Evolutionary conservation across 805 yeast genomes (phyloP), one percentile per base, ranked within the genome.

Genomic region (Candida anglica): DNA sequence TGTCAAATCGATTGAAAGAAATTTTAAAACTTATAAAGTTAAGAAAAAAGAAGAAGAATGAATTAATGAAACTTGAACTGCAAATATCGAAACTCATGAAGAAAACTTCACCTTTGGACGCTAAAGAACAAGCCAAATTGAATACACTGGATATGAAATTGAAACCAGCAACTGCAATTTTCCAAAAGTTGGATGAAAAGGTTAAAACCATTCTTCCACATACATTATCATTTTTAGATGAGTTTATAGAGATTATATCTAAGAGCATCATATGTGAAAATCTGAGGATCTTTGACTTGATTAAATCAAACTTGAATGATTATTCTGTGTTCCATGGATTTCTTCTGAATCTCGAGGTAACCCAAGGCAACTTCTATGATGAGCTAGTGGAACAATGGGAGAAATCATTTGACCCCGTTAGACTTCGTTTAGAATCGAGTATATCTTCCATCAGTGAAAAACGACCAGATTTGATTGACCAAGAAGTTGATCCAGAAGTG

Each of bases 191-290:
- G 14, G 68, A 71, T 42, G 57, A 54, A 15, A 70, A 68, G 34
- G 48, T 64, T n/a, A 60, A 58, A 31, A 28, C 63, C 3, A 44
- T 69, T 3, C 49, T 73, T 5, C 81, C 81, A 1, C 75, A 72
- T 41, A 60, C 65, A 3, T 47, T 71, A 30, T 52, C 58, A 3
- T 59, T 66, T 13, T 43, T 74, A 28, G 73, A 75, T 22, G 81
- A 75, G 42, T 74, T 73, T 38, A 50, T 74, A 8, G 71, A 63
- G 29, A 56, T 58, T 33, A 37, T 75, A 10, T 52, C 71, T 1
- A 52, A 63, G 30, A 57, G 65, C 40, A 34, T 65, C 1, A 47
- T 71, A 25, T 62, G 56, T 41, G 59, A 65, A 22, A 67, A 73
- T 30, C 22, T 48, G 15, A 68, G 63, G 13, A 52, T 66, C 2